phyloP scores from a whole-genome alignment of 2,329 filamentous ascomycete species.

The Penicillium sp. region DNA sequence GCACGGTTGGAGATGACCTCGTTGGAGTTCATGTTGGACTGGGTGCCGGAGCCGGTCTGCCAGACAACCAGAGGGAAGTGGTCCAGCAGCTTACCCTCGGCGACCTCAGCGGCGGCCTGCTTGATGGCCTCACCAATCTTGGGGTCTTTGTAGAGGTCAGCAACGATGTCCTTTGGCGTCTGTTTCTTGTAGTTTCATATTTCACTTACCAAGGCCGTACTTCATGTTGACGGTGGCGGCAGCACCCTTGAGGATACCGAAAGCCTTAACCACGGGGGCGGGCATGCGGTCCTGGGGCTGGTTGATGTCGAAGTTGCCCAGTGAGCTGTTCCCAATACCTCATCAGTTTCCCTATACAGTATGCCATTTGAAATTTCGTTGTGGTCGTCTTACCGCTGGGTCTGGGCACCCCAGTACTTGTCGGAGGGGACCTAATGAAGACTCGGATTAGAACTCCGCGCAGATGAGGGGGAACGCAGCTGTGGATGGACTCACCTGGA shows the following conservation, averaged over 20 bases:
- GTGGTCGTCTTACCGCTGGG: slow-evolving; percentile 63
- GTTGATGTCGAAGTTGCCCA: slow-evolving; percentile 99
- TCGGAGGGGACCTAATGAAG: slow-evolving; percentile 66
- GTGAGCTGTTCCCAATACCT: slow-evolving; percentile 53
- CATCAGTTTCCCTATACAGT: slow-evolving; percentile 21
- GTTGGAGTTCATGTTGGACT: slow-evolving; percentile 99
- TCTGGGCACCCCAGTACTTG: slow-evolving; percentile 99
- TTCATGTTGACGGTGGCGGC: slow-evolving; percentile 94
- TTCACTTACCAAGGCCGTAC: slow-evolving; percentile 70
- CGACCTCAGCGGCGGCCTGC: slow-evolving; percentile 90
- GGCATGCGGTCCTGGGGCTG: slow-evolving; percentile 99
- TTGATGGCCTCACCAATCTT: slow-evolving; percentile 91
- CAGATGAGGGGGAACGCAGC: not conserved
- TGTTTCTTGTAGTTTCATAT: not conserved
- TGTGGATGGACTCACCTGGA: slow-evolving; percentile 56
- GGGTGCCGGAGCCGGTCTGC: slow-evolving; percentile 98
- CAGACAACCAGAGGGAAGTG: slow-evolving; percentile 99
- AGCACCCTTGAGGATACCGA: slow-evolving; percentile 96
- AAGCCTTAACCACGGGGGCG: slow-evolving; percentile 84
- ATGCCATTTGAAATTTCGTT: slow-evolving; percentile 1
- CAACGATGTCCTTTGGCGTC: not conserved
- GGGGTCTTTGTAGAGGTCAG: slow-evolving; percentile 62
- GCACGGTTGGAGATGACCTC: slow-evolving; percentile 99
- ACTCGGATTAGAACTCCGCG: slow-evolving; percentile 13
- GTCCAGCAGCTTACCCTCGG: slow-evolving; percentile 87